phyloP scores from a whole-genome alignment of 1,284 basidiomycete species.

The Apiotrichum akiyoshidainum region DNA sequence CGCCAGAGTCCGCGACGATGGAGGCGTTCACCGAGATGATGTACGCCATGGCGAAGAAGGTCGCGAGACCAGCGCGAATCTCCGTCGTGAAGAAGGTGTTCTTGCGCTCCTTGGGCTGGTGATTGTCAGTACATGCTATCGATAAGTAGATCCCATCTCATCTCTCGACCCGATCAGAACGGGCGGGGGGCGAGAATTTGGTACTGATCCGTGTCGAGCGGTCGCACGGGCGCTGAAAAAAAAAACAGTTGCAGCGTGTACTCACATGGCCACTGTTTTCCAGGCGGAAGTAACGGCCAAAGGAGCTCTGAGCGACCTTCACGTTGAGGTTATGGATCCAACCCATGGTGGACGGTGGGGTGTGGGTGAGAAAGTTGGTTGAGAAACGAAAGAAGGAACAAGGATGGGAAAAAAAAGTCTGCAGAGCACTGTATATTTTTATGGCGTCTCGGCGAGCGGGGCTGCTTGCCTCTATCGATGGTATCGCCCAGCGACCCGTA shows the following conservation, averaged over 20 bases:
- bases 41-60: slow-evolving; percentile 62
- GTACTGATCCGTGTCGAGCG: neutral
- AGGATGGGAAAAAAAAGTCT: neutral
- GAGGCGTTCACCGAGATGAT: slow-evolving; percentile 52
- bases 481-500: no score
- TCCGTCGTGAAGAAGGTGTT: slow-evolving; percentile 78
- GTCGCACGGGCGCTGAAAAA: neutral
- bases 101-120: slow-evolving; percentile 60
- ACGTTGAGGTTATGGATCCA: slow-evolving; percentile 41
- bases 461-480: no score
- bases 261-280: slow-evolving; percentile 69
- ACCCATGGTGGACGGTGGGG: slow-evolving; percentile 3
- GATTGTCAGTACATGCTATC: neutral
- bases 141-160: neutral
- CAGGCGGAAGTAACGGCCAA: slow-evolving; percentile 78
- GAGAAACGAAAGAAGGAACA: neutral
- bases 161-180: neutral
- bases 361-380: neutral
- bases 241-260: neutral
- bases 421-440: neutral
- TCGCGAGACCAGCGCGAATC: slow-evolving; percentile 74
- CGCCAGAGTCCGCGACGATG: slow-evolving; percentile 72
- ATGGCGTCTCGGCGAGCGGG: neutral
- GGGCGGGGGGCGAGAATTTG: neutral
- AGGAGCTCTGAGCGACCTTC: slow-evolving; percentile 61